Percentiles rank a stretch among this genome's conserved stretches.
Conservation (phyloP, 441 rosid species). For the Kokia cookei region DNA sequence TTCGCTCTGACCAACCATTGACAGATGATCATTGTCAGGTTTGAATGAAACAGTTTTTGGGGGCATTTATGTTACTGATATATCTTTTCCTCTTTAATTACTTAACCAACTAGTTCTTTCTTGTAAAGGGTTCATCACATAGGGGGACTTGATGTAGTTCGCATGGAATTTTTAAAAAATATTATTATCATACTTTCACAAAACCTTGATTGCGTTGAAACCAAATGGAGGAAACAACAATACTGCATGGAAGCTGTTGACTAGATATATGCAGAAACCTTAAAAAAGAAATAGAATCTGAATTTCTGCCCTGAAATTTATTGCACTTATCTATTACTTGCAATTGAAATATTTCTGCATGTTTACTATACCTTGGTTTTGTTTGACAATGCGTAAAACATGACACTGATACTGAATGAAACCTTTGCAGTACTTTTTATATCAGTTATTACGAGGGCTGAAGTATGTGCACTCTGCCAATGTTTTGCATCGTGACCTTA, state of each 20-base stretch:
- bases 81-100: slow-evolving; percentile 3
- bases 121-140: not conserved
- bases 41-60: slow-evolving; percentile 2
- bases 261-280: not conserved
- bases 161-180: not conserved
- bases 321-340: too few species aligned
- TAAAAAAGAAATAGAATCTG: not conserved
- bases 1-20: slow-evolving; percentile 50
- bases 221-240: not conserved
- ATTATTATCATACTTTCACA: not conserved
- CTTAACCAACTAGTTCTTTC: not conserved
- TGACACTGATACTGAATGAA: slow-evolving; percentile 14
- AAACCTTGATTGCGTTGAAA: not conserved
- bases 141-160: not conserved
- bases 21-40: slow-evolving; percentile 72
- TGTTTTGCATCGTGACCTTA: slow-evolving; percentile 71
- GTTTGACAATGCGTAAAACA: not conserved
- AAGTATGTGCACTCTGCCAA: slow-evolving; percentile 68
- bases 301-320: not conserved
- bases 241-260: not conserved
- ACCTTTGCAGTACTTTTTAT: slow-evolving; percentile 53
- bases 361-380: slow-evolving; percentile 5
- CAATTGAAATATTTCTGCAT: not conserved
- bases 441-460: slow-evolving; percentile 68
- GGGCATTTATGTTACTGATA: not conserved